Conservation (phyloP, 2,329 filamentous ascomycete genomes). For the Stachybotrys chartarum region DNA sequence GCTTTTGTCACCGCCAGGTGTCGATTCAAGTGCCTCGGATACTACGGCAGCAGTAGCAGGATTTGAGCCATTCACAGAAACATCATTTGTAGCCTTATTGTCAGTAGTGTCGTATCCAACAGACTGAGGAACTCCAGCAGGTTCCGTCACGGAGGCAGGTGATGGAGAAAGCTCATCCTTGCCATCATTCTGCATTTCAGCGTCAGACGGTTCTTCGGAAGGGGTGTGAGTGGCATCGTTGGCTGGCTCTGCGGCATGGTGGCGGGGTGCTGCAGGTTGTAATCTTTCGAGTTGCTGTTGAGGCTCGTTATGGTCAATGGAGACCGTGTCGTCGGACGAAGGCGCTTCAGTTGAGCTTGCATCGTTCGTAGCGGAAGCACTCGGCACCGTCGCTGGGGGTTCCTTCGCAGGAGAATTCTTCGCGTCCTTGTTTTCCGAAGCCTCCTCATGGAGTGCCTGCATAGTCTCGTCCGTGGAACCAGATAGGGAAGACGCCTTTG, state of each 20-base stretch:
- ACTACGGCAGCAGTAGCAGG: background rate
- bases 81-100: too few species aligned
- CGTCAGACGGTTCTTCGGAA: slow-evolving; percentile 2
- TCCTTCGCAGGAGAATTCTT: background rate
- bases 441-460: slow-evolving; percentile 20
- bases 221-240: background rate
- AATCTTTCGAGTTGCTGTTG: too few species aligned
- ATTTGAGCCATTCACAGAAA: background rate
- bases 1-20: background rate
- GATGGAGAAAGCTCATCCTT: background rate
- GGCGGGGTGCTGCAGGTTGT: too few species aligned
- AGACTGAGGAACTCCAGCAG: too few species aligned
- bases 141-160: background rate
- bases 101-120: too few species aligned
- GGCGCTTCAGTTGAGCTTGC: too few species aligned
- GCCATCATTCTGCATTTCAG: background rate
- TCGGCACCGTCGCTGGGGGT: too few species aligned
- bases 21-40: background rate
- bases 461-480: slow-evolving; percentile 56
- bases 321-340: too few species aligned
- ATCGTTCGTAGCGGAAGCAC: too few species aligned
- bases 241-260: too few species aligned
- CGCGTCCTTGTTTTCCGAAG: slow-evolving; percentile 8
- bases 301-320: too few species aligned
- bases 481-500: slow-evolving; percentile 56